phyloP scores from a whole-genome alignment of 768 basidiomycete genomes.

The Boletus barrowsii region DNA sequence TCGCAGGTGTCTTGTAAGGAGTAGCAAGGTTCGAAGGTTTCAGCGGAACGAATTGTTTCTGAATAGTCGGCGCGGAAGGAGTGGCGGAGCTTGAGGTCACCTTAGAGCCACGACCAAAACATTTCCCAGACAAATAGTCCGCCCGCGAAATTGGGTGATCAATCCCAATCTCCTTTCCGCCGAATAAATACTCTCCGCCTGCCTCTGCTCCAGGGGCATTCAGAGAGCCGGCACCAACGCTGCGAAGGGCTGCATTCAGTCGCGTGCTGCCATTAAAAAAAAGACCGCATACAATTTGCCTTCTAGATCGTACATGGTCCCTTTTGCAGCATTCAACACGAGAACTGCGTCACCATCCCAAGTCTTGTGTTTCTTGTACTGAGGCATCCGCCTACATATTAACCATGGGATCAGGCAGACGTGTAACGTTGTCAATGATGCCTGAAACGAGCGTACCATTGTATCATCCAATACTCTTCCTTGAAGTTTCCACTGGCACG shows the following conservation, averaged over 20 bases:
- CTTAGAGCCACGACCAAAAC: conserved; percentile 47
- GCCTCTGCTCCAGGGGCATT: conserved; percentile 36
- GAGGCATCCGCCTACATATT: conserved; percentile 55
- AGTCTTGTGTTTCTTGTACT: conserved; percentile 81
- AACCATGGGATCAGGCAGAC: neutral
- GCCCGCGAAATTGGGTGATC: conserved; percentile 52
- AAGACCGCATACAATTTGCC: conserved; percentile 55
- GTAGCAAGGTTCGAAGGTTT: conserved; percentile 26
- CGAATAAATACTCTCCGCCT: conserved; percentile 39
- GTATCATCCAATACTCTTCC: conserved; percentile 70
- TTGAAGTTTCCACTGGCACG: conserved; percentile 12
- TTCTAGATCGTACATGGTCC: conserved; percentile 57
- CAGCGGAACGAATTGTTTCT: conserved; percentile 32
- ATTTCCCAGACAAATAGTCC: conserved; percentile 63
- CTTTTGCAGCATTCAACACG: conserved; percentile 44
- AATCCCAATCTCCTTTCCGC: conserved; percentile 62
- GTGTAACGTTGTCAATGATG: neutral
- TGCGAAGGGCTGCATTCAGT: conserved; percentile 21
- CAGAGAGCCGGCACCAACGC: conserved; percentile 52
- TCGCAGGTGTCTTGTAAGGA: conserved; percentile 24
- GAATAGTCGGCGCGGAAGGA: conserved; percentile 28
- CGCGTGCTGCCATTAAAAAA: neutral
- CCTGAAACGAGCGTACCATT: conserved; percentile 49
- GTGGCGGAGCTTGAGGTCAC: conserved; percentile 10
- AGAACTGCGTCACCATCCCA: conserved; percentile 87